A percentile compares a stretch with the other conserved stretches of the same genome.
phyloP scores from a whole-genome alignment of 306 rosid genomes.

The Geum urbanum region DNA sequence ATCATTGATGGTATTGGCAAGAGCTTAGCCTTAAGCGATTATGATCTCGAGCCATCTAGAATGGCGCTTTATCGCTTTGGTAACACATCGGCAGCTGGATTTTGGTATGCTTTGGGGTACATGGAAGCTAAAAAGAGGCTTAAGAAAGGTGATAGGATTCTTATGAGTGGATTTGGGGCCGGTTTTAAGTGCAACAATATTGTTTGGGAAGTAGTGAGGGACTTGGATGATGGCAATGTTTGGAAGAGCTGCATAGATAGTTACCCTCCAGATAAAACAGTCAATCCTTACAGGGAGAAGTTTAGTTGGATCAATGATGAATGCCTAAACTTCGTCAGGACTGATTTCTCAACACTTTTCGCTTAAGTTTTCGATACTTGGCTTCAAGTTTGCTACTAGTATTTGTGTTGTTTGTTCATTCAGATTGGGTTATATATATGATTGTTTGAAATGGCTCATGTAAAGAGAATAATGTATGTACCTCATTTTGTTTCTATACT shows the following conservation, averaged over 20 bases:
- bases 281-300: conserved; percentile 62
- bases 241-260: conserved; percentile 57
- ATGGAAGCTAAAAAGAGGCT: conserved; percentile 95
- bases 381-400: not conserved
- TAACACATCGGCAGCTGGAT: conserved; percentile 78
- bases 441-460: not conserved
- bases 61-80: conserved; percentile 89
- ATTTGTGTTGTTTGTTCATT: not conserved
- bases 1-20: conserved; percentile 73
- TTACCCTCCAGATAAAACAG: conserved; percentile 44
- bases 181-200: conserved; percentile 87
- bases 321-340: conserved; percentile 51
- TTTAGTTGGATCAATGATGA: conserved; percentile 74
- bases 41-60: conserved; percentile 73
- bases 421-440: not conserved
- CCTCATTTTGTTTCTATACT: too few relatives aligned
- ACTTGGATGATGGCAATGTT: conserved; percentile 54
- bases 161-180: conserved; percentile 91
- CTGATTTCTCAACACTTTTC: conserved; percentile 23
- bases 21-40: conserved; percentile 48
- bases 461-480: not conserved
- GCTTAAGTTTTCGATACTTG: not conserved
- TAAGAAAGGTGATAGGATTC: conserved; percentile 52
- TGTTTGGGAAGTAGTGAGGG: conserved; percentile 78
- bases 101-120: conserved; percentile 87